Evolutionary conservation across 1,139 yeast genomes (phyloP).

Genomic region (Arxiozyma slooffiae): DNA sequence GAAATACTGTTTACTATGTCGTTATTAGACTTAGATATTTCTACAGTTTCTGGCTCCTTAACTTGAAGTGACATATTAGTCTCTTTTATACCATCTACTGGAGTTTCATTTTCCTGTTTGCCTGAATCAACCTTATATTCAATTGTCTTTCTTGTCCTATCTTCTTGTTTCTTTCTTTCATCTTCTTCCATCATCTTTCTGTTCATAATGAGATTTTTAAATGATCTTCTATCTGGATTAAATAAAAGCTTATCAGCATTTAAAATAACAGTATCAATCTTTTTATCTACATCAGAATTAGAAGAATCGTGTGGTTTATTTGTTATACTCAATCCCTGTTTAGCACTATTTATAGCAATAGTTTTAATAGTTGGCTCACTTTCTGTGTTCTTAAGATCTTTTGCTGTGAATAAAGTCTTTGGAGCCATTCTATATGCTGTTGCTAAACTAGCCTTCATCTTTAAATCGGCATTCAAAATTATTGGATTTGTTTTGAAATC

Average conservation of each 20-base stretch:
- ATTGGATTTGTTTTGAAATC: conserved; percentile 39
- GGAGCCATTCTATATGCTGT: conserved; percentile 51
- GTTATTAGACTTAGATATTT: not conserved
- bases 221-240: conserved; percentile 25
- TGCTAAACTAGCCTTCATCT: conserved; percentile 50
- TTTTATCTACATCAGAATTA: not conserved
- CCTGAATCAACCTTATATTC: not conserved
- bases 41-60: not conserved
- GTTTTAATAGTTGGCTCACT: not conserved
- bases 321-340: not conserved
- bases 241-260: conserved; percentile 15
- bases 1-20: conserved; percentile 3
- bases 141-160: not conserved
- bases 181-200: conserved; percentile 3
- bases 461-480: conserved; percentile 37
- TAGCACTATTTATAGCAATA: not conserved
- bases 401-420: conserved; percentile 31
- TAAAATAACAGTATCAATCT: not conserved
- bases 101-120: not conserved
- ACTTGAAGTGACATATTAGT: not conserved
- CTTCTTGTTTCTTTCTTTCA: conserved; percentile 6
- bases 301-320: not conserved
- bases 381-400: not conserved
- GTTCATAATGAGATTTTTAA: conserved; percentile 19
- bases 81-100: not conserved